Percentiles rank a stretch among this genome's conserved stretches.
Evolutionary conservation across 208 protist species (phyloP).

Genomic region (Acanthamoeba quina): DNA sequence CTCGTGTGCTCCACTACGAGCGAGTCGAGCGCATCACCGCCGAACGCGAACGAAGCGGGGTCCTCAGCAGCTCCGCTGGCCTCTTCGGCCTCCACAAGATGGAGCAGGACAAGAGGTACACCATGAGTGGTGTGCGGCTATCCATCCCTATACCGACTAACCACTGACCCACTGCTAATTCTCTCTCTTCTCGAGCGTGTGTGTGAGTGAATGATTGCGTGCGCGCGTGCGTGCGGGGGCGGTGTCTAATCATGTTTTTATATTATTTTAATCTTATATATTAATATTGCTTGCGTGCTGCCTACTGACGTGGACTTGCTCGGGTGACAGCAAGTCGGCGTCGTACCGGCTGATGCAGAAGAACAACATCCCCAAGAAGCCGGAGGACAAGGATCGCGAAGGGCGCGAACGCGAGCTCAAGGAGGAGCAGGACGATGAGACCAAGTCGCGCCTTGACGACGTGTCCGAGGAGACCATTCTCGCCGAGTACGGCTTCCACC

Average conservation of each 20-base stretch:
- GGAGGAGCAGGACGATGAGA: conserved; percentile 61
- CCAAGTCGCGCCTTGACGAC: conserved; percentile 14
- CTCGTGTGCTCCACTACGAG: too few relatives aligned
- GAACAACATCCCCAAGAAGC: neutral
- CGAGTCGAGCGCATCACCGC: too few relatives aligned
- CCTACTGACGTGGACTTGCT: neutral
- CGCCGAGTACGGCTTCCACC: conserved; percentile 32
- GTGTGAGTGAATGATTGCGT: too few relatives aligned
- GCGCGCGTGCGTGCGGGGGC: too few relatives aligned
- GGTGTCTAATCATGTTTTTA: neutral
- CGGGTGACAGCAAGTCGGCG: neutral
- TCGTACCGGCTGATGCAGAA: conserved; percentile 27
- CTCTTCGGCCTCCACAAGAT: neutral
- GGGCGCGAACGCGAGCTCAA: conserved; percentile 50
- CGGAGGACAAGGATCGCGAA: neutral
- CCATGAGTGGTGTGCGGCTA: too few relatives aligned
- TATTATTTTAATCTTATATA: neutral
- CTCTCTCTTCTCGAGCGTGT: too few relatives aligned
- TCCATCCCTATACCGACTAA: too few relatives aligned
- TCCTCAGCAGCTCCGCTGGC: neutral
- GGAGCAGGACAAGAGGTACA: too few relatives aligned
- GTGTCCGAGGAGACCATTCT: neutral
- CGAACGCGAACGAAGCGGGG: neutral
- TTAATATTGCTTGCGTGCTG: neutral
- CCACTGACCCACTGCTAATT: too few relatives aligned